Conservation (phyloP, 768 basidiomycete genomes). For the Amanita exitialis region DNA sequence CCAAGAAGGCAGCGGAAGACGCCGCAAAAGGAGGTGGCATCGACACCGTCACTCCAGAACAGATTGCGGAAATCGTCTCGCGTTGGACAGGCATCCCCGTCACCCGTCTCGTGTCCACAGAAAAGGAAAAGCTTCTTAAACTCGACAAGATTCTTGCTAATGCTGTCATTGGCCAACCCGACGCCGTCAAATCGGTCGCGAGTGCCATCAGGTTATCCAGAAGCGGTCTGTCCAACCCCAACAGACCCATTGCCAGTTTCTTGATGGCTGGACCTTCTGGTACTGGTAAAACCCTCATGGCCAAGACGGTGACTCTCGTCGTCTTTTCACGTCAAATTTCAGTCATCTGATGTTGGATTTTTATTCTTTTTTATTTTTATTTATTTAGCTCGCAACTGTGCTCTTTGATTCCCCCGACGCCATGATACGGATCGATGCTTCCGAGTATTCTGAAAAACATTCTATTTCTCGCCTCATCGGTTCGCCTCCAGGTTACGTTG, state of each 20-base stretch:
- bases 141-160: conserved; percentile 79
- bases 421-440: conserved; percentile 88
- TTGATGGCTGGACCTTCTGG: conserved; percentile 89
- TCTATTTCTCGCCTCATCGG: conserved; percentile 43
- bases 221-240: conserved; percentile 85
- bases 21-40: conserved; percentile 42
- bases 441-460: conserved; percentile 81
- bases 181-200: conserved; percentile 87
- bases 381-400: conserved; percentile 80
- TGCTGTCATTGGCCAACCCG: conserved; percentile 82
- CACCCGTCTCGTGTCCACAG: conserved; percentile 74
- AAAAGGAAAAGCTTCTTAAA: conserved; percentile 79
- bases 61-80: conserved; percentile 90
- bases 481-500: conserved; percentile 81
- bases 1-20: conserved; percentile 64
- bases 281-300: conserved; percentile 83
- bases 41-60: conserved; percentile 75
- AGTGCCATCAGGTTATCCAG: conserved; percentile 90
- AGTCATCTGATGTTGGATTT: conserved; percentile 1
- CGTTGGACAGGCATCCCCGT: conserved; percentile 93
- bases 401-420: conserved; percentile 89
- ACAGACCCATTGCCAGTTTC: conserved; percentile 87
- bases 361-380: too few species aligned
- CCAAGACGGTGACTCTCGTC: conserved; percentile 62
- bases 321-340: background rate